These are phyloP conservation scores for Pseudogymnoascus sp. DNA, from an alignment of 2,329 filamentous ascomycete species.

Conservation along the genomic window DNA sequence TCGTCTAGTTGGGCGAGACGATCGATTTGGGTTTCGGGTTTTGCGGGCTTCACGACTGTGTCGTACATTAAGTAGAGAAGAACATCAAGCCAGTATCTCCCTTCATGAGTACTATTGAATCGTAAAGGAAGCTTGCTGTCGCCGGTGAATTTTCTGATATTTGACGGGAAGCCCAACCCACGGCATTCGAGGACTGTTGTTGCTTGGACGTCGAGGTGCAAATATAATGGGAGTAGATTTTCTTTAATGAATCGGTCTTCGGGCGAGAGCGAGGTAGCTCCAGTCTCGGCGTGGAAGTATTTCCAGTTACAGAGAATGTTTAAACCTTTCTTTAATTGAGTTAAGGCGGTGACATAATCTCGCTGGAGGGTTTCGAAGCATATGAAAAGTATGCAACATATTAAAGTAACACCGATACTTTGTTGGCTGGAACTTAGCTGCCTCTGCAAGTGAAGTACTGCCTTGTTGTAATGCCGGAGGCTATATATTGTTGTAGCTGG, in stretches of 20 bases:
- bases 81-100: not conserved
- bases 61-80: not conserved
- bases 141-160: not conserved
- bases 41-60: not conserved
- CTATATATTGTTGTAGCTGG: not conserved
- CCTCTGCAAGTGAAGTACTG: not conserved
- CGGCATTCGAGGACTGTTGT: not conserved
- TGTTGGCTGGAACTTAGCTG: not conserved
- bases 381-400: not conserved
- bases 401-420: not conserved
- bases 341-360: not conserved
- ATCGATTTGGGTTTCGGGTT: not conserved
- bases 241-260: not conserved
- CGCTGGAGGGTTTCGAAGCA: conserved; percentile 6
- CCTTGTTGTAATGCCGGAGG: not conserved
- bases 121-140: not conserved
- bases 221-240: not conserved
- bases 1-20: not conserved
- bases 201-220: not conserved
- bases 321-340: not conserved
- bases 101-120: not conserved
- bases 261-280: not conserved
- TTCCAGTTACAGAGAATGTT: conserved; percentile 12
- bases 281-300: not conserved
- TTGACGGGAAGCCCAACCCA: not conserved